Percentiles rank a stretch among this genome's conserved stretches.
These are phyloP conservation scores for Fusarium verrucosum DNA, from an alignment of 2,329 filamentous ascomycete genomes.

Conservation along the genomic window DNA sequence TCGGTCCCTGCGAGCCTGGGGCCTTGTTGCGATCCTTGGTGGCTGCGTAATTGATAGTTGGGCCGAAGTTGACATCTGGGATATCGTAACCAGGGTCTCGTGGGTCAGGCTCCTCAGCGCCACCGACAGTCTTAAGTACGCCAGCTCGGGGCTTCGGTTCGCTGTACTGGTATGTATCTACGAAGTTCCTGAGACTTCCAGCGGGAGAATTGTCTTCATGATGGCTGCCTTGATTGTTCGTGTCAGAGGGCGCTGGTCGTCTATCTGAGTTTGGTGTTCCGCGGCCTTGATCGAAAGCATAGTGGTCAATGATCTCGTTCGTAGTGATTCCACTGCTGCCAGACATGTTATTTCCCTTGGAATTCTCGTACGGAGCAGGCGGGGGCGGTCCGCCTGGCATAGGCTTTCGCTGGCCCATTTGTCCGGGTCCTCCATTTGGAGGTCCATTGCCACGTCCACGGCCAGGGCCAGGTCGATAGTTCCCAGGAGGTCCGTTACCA, in stretches of 20 bases:
- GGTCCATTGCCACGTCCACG: constrained; percentile 29
- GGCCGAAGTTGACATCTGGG: constrained; percentile 85
- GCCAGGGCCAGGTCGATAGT: constrained; percentile 36
- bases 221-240: constrained; percentile 54
- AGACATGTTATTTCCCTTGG: constrained; percentile 39
- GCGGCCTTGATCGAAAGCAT: constrained; percentile 46
- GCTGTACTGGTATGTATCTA: constrained; percentile 39
- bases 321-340: constrained; percentile 47
- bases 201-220: constrained; percentile 68
- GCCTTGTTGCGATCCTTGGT: constrained; percentile 48
- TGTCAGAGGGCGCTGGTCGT: constrained; percentile 42
- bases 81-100: constrained; percentile 61
- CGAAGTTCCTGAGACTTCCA: constrained; percentile 36
- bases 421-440: constrained; percentile 32
- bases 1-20: constrained; percentile 42
- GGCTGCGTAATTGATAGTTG: constrained; percentile 73
- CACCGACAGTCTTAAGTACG: constrained; percentile 80
- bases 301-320: constrained; percentile 54
- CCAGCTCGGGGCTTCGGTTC: constrained; percentile 71
- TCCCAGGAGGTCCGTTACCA: constrained; percentile 35
- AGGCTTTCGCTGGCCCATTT: constrained; percentile 44
- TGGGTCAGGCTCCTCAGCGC: constrained; percentile 47
- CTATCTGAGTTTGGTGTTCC: constrained; percentile 35
- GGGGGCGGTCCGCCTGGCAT: constrained; percentile 38
- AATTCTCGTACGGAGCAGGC: constrained; percentile 32